A percentile compares a stretch with the other conserved stretches of the same genome.
These are phyloP conservation scores for Aspergillus thermomutatus DNA, from an alignment of 2,329 filamentous ascomycete genomes.

Conservation along the genomic window DNA sequence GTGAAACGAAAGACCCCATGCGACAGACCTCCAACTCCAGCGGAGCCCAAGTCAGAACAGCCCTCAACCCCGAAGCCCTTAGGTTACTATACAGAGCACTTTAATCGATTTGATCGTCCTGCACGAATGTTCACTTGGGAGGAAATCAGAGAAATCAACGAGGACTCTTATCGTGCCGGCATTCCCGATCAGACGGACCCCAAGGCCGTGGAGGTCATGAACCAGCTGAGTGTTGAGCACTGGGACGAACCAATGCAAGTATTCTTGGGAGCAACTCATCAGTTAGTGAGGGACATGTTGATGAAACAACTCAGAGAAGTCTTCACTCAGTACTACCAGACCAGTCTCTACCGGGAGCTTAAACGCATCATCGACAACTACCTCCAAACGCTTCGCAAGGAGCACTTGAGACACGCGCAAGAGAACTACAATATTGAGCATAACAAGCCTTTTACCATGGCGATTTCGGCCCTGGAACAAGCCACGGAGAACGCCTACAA, in stretches of 20 bases:
- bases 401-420: conserved; percentile 43
- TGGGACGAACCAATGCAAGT: conserved; percentile 55
- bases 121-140: conserved; percentile 26
- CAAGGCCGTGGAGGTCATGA: conserved; percentile 59
- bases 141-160: conserved; percentile 54
- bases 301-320: conserved; percentile 47
- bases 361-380: conserved; percentile 44
- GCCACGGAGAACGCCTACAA: conserved; percentile 13
- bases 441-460: conserved; percentile 56
- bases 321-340: conserved; percentile 32
- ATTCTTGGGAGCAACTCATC: conserved; percentile 32
- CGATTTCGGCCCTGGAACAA: conserved; percentile 20
- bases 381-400: conserved; percentile 41
- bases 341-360: conserved; percentile 32
- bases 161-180: conserved; percentile 53
- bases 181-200: conserved; percentile 58
- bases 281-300: conserved; percentile 29
- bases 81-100: conserved; percentile 17
- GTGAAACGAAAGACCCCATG: conserved; percentile 21
- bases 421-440: conserved; percentile 55
- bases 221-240: conserved; percentile 53
- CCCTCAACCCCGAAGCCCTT: neutral
- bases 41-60: conserved; percentile 1
- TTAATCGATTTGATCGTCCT: conserved; percentile 19
- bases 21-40: neutral